These are phyloP conservation scores for Leishmania mexicana DNA, from an alignment of 208 protist species.

Conservation along the genomic window DNA sequence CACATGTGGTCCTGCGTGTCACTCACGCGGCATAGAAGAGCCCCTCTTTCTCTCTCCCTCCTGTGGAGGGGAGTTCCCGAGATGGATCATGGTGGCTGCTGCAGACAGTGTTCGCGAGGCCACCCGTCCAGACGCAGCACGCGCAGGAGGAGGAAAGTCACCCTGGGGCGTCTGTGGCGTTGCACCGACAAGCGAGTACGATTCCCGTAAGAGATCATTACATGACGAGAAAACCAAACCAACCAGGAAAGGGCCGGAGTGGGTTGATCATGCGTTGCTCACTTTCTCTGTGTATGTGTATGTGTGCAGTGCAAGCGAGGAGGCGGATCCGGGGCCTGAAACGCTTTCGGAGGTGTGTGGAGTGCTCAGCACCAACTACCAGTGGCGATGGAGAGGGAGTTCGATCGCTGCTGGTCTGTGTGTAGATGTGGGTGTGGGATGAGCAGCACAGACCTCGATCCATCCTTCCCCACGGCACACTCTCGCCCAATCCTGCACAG, in stretches of 20 bases:
- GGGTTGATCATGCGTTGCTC: too few species aligned
- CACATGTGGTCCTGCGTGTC: constrained; percentile 64
- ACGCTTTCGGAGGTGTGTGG: not conserved
- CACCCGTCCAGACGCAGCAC: not conserved
- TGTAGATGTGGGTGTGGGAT: not conserved
- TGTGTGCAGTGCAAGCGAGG: not conserved
- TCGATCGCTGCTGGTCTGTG: not conserved
- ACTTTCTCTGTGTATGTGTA: not conserved
- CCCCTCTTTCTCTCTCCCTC: not conserved
- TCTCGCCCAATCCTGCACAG: not conserved
- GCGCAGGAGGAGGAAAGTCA: not conserved
- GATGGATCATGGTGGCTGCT: not conserved
- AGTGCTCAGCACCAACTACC: not conserved
- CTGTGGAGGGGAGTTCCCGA: not conserved
- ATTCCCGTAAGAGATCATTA: too few species aligned
- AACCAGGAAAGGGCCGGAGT: too few species aligned
- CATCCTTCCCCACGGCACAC: not conserved
- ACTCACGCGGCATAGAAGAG: not conserved
- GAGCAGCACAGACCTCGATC: not conserved
- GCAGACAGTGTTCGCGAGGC: not conserved
- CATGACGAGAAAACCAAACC: too few species aligned
- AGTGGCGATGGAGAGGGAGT: not conserved
- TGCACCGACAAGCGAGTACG: not conserved
- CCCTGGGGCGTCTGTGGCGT: not conserved
- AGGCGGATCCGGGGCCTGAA: not conserved